Base-by-base conservation (phyloP, 257 asterid species). In the Solanum sejunctum region DNA sequence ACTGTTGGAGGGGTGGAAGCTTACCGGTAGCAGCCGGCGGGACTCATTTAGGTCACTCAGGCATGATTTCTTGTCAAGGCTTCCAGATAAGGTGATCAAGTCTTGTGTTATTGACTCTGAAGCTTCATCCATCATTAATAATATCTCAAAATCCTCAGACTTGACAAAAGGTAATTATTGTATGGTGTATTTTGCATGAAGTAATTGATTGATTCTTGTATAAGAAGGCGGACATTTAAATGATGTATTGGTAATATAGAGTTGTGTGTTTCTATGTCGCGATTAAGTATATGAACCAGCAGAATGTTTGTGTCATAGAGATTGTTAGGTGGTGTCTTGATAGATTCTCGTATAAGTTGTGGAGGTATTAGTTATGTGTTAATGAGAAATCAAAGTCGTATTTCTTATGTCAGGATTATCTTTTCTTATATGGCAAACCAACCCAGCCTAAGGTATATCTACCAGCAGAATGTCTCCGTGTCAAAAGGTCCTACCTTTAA, bases 21-120 rank as follows among this genome's bases (percentile, higher is more conserved):
- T 86, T 18, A 89, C 88, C 1, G 90, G 94, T n/a, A 73, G 90
- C 84, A 58, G 90, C 87, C 91, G 98, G 85, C 90, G 93, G 85
- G 86, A 93, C 91, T 94, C 99, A 1, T 93, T 93, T 2, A 93
- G 85, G 79, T 91, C 94, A 7, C 91, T 95, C 79, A 92, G 91
- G 21, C 87, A 1, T 56, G 96, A 92, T 21, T 95, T 95, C 86
- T 58, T 92, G 26, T 80, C 92, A 12, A 84, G 94, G 85, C 90
- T 94, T 49, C 98, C 98, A 8, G 95, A 93, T 57, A 93, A 92
- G 70, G 89, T 75, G 61, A 49, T 94, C 87, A 92, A 92, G 55
- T 78, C 92, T 60, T 90, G 89, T 28, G 85, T 92, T 90, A 84
- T 89, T 21, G 98, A 95, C 80, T 87, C 89, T 9, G 83, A 78